Percentiles rank a stretch among this genome's conserved stretches.
Conservation (phyloP, 441 rosid species). For the Mallotus repandus region DNA sequence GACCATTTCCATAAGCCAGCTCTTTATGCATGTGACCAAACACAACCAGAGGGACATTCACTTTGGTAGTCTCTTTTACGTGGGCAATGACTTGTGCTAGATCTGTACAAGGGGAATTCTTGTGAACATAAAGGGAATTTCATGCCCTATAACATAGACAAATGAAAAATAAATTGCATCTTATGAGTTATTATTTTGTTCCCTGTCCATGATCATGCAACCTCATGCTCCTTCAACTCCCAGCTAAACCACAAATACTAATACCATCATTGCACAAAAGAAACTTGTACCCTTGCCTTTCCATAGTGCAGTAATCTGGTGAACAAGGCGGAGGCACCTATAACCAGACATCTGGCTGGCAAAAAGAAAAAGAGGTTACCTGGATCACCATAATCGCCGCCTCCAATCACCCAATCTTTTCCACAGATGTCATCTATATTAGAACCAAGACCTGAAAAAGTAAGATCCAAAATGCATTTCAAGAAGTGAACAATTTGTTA, state of each 20-base stretch:
- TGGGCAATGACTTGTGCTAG: constrained; percentile 62
- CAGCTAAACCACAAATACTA: neutral
- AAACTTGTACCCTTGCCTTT: neutral
- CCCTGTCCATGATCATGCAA: constrained; percentile 1
- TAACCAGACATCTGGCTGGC: constrained; percentile 17
- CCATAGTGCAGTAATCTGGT: neutral
- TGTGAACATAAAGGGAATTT: constrained; percentile 6
- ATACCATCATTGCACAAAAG: constrained; percentile 9
- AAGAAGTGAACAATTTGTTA: constrained; percentile 8
- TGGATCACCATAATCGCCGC: constrained; percentile 92
- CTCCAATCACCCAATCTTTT: constrained; percentile 67
- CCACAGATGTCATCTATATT: constrained; percentile 74
- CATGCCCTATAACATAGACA: neutral
- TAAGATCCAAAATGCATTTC: constrained; percentile 4
- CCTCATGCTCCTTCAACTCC: constrained; percentile 12
- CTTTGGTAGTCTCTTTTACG: constrained; percentile 48
- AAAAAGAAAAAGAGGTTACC: constrained; percentile 37
- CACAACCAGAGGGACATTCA: constrained; percentile 56
- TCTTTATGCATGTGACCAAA: constrained; percentile 95
- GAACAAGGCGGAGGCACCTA: neutral
- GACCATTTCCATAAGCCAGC: constrained; percentile 60
- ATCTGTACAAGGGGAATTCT: constrained; percentile 45
- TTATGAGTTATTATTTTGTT: neutral
- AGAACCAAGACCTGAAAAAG: constrained; percentile 74
- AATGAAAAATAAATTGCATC: constrained; percentile 14